These are phyloP conservation scores for Coniochaeta prunicola DNA, from an alignment of 2,329 filamentous ascomycete genomes.

Conservation along the genomic window DNA sequence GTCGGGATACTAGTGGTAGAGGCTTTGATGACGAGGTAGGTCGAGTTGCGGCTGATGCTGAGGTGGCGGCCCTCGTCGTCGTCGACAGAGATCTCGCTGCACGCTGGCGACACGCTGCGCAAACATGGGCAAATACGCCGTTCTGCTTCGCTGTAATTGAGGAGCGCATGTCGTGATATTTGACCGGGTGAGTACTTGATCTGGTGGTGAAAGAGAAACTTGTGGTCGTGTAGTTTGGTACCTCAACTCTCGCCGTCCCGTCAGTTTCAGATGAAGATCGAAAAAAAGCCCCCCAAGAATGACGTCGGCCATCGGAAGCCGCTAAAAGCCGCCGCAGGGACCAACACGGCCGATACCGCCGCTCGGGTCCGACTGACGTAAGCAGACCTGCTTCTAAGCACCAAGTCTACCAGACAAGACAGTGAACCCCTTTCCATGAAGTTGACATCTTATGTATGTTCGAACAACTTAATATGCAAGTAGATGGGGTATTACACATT, in stretches of 20 bases:
- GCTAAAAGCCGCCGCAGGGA: constrained; percentile 2
- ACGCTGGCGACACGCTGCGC: constrained; percentile 2
- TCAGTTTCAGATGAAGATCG: background rate
- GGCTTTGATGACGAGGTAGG: background rate
- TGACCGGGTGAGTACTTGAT: background rate
- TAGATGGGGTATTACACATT: background rate
- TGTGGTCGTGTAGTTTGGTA: background rate
- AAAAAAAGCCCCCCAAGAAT: constrained; percentile 7
- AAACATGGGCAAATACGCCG: constrained; percentile 2
- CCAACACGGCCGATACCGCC: background rate
- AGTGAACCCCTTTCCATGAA: no score
- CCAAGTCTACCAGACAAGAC: no score
- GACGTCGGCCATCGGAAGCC: constrained; percentile 9
- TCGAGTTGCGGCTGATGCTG: background rate
- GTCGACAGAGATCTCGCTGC: background rate
- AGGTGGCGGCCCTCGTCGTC: background rate
- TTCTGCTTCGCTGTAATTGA: background rate
- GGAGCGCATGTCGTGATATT: background rate
- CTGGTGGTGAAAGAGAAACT: no score
- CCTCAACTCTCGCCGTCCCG: no score
- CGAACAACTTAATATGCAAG: background rate
- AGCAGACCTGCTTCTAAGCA: background rate
- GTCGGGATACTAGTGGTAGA: background rate
- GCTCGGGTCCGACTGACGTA: background rate
- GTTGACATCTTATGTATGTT: background rate